phyloP scores from a whole-genome alignment of 75 land plant genomes.

The Selaginella tamariscina region DNA sequence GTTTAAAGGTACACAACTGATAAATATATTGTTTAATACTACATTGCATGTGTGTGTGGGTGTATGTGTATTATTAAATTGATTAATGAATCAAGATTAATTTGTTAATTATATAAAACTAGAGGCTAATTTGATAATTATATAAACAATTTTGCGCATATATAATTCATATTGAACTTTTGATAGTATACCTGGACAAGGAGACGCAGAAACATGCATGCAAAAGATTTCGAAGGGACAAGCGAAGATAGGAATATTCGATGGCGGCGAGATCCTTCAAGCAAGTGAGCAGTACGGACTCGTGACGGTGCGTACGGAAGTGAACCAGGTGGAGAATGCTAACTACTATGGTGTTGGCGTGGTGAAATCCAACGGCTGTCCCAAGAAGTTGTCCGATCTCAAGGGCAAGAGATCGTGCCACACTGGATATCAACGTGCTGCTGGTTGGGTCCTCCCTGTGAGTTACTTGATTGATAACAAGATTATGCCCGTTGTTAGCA shows the following conservation, averaged over 20 bases:
- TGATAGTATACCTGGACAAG: background rate
- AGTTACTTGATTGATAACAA: conserved; percentile 10
- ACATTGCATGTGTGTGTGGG: too few species aligned
- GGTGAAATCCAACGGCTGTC: conserved; percentile 5
- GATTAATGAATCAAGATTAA: too few species aligned
- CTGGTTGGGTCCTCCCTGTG: conserved; percentile 9
- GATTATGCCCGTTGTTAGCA: conserved; percentile 1
- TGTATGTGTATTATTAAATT: too few species aligned
- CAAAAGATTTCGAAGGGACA: background rate
- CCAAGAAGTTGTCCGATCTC: background rate
- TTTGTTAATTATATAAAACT: too few species aligned
- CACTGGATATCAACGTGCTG: conserved; percentile 4
- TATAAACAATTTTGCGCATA: too few species aligned
- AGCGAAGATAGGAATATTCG: conserved; percentile 1
- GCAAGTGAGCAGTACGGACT: background rate
- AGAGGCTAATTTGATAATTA: too few species aligned
- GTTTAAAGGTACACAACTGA: too few species aligned
- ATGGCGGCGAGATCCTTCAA: conserved; percentile 7
- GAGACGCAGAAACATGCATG: conserved; percentile 1
- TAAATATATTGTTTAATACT: too few species aligned
- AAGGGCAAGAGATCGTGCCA: conserved; percentile 8
- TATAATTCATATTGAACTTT: too few species aligned
- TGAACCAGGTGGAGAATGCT: background rate
- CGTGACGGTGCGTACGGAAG: background rate
- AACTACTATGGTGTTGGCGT: conserved; percentile 8